Base-by-base conservation (phyloP, 2,329 filamentous ascomycete genomes). In the Hymenoscyphus fructigenus region DNA sequence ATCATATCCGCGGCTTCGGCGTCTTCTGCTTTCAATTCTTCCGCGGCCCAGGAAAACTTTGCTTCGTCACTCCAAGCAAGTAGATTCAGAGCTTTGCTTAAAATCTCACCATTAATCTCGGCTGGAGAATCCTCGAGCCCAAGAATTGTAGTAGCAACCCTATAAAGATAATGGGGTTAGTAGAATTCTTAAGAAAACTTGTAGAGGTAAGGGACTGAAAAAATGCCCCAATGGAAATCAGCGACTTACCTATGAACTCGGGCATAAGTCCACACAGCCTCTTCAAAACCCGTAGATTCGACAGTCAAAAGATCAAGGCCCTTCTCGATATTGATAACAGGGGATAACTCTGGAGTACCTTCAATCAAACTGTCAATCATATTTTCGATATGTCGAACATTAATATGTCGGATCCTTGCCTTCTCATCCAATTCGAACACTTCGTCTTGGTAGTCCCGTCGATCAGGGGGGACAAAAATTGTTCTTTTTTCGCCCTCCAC, bases 361-460 rank as follows among this genome's bases (percentile, higher is more conserved):
- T 73, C 71, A 50, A 41, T 69, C 26, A 71, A 71, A 64, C 72
- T 76, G 60, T 47, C 58, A 59, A 91, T 78, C 85, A 90, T 89
- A 64, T 84, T 82, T 70, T 85, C 82, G 1, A 91, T 78, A 74
- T 91, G 87, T 12, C 87, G 81, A 64, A 88, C 78, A 69, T 91
- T 91, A 68, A 90, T 86, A 41, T 81, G 81, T 61, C 79, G 73
- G 36, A 80, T 82, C 28, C 82, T 78, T 62, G 75, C 76, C 67
- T 79, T 82, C 60, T 81, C 78, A 63, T 85, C 83, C 56, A 79
- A 75, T n/a, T 78, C 72, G 57, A 85, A 80, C 10, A 77, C 75
- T 15, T 76, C 72, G 29, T 80, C 78, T 15, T 78, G 74, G 7
- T 70, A 69, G 29, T 76, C 74, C 47, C 73, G 71, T 20, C 77